Evolutionary conservation across 2,329 filamentous ascomycete species (phyloP).

Genomic region (Aspergillus jensenii): DNA sequence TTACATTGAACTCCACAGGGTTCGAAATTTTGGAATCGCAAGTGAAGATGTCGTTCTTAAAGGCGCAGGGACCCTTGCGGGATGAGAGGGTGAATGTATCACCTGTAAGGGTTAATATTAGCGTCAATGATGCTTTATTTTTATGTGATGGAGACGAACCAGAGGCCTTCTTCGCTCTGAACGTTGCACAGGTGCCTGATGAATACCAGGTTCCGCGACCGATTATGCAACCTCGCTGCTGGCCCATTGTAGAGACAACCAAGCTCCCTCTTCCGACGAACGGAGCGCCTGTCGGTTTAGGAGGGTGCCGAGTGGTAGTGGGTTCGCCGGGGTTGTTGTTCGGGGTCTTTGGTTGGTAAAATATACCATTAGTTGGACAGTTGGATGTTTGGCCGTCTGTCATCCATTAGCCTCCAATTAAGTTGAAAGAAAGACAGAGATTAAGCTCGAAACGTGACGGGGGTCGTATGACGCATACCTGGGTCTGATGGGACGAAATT

Average conservation of each 20-base stretch:
- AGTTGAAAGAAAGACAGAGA: not conserved
- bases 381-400: constrained; percentile 59
- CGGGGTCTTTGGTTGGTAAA: constrained; percentile 62
- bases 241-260: constrained; percentile 47
- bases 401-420: not conserved
- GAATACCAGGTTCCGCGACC: constrained; percentile 67
- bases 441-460: not conserved
- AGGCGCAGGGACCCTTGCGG: constrained; percentile 60
- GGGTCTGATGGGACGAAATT: constrained; percentile 34
- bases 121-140: not conserved
- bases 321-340: constrained; percentile 30
- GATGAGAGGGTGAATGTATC: constrained; percentile 55
- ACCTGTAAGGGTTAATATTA: constrained; percentile 16
- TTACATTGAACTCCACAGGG: constrained; percentile 34
- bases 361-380: constrained; percentile 63
- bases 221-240: constrained; percentile 63
- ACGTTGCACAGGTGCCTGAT: constrained; percentile 66
- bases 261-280: constrained; percentile 63
- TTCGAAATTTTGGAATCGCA: constrained; percentile 46
- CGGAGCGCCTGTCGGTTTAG: constrained; percentile 37
- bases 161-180: constrained; percentile 27
- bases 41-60: constrained; percentile 54
- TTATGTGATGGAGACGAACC: constrained; percentile 22
- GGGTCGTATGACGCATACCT: constrained; percentile 24
- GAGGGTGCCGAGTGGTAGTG: constrained; percentile 34